Evolutionary conservation across 2,329 filamentous ascomycete genomes (phyloP).

Genomic region (Pseudonectria buxi): DNA sequence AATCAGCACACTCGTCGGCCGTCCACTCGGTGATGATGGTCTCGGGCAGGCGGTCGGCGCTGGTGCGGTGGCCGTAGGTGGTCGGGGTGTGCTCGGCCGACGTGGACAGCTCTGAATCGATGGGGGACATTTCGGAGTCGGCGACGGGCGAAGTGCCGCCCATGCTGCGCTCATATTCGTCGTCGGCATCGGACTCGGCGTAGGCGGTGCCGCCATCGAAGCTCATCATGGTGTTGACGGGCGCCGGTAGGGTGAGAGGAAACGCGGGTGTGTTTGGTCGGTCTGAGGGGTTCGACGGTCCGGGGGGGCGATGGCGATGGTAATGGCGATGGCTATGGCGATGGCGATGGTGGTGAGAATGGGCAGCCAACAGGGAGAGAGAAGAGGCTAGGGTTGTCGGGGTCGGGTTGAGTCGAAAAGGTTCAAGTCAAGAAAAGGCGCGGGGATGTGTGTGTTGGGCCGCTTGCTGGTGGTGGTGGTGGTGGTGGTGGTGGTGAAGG

Average conservation of each 20-base stretch:
- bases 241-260: slow-evolving; percentile 4
- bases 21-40: slow-evolving; percentile 76
- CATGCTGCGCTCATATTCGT: slow-evolving; percentile 73
- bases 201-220: slow-evolving; percentile 63
- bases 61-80: slow-evolving; percentile 62
- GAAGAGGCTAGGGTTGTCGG: too few species aligned
- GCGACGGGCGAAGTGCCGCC: slow-evolving; percentile 61
- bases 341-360: too few species aligned
- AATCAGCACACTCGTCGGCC: slow-evolving; percentile 84
- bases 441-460: too few species aligned
- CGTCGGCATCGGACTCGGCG: slow-evolving; percentile 73
- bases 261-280: not conserved
- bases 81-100: slow-evolving; percentile 71
- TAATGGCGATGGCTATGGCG: too few species aligned
- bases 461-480: too few species aligned
- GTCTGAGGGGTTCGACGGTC: not conserved
- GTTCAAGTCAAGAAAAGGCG: too few species aligned
- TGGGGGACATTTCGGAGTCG: slow-evolving; percentile 63
- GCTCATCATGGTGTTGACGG: slow-evolving; percentile 39
- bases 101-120: slow-evolving; percentile 64
- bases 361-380: too few species aligned
- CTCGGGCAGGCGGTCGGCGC: slow-evolving; percentile 61
- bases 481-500: too few species aligned
- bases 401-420: too few species aligned
- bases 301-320: not conserved